These are phyloP conservation scores for Diaporthe velutina DNA, from an alignment of 2,329 filamentous ascomycete genomes.

Conservation along the genomic window DNA sequence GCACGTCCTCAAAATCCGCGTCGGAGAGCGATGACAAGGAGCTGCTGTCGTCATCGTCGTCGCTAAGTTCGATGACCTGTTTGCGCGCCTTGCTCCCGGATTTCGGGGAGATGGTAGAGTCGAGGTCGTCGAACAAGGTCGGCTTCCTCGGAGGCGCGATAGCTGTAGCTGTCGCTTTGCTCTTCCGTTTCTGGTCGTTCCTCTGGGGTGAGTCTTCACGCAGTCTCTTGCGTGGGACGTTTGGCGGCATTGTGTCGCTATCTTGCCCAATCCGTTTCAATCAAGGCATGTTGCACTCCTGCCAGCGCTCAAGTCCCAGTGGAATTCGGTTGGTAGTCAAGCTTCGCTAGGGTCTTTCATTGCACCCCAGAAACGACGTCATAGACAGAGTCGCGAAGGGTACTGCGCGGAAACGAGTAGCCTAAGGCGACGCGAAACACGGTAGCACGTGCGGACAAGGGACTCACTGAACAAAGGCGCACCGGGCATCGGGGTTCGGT, in stretches of 20 bases:
- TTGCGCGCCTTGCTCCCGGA: constrained; percentile 27
- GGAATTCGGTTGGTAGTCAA: background rate
- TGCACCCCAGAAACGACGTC: background rate
- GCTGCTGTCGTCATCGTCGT: constrained; percentile 53
- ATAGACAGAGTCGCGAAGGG: constrained; percentile 15
- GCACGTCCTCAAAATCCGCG: constrained; percentile 68
- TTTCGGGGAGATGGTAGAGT: constrained; percentile 59
- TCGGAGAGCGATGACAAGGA: constrained; percentile 69
- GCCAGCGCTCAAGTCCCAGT: background rate
- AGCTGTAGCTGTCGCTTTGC: constrained; percentile 45
- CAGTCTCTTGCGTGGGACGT: constrained; percentile 75
- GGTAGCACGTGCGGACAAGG: constrained; percentile 18
- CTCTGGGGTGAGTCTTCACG: constrained; percentile 58
- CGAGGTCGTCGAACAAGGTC: constrained; percentile 73
- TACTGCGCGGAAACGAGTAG: background rate
- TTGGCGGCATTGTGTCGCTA: constrained; percentile 71
- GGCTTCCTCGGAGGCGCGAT: constrained; percentile 60
- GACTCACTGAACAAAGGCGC: background rate
- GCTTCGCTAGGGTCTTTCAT: background rate
- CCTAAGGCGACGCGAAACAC: constrained; percentile 16
- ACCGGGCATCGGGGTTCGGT: background rate
- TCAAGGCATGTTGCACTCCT: background rate
- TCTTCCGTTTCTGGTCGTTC: constrained; percentile 44
- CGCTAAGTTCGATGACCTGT: constrained; percentile 54
- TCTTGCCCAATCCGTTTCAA: background rate